These are phyloP conservation scores for Dacryopinax primogenitus DNA, from an alignment of 768 basidiomycete genomes.

Conservation along the genomic window DNA sequence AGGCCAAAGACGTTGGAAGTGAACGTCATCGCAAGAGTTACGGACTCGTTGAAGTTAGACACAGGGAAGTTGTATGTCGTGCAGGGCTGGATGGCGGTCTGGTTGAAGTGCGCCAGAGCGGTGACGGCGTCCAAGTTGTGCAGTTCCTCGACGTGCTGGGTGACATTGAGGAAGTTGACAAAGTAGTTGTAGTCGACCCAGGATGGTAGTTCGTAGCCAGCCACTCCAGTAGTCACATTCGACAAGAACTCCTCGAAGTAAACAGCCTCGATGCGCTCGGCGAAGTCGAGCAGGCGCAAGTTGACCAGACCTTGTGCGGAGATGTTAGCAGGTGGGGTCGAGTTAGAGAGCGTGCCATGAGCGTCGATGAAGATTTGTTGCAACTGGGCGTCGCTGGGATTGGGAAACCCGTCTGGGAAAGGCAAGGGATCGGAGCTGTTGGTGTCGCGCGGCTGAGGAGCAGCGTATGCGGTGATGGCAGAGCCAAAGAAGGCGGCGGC, in stretches of 20 bases:
- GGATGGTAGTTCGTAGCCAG: neutral
- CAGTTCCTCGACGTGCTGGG: slow-evolving; percentile 1
- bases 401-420: neutral
- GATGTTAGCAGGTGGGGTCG: neutral
- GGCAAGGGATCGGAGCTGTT: neutral
- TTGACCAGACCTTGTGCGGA: neutral
- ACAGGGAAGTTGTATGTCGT: slow-evolving; percentile 13
- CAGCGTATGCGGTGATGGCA: neutral
- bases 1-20: slow-evolving; percentile 12
- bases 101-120: slow-evolving; percentile 3
- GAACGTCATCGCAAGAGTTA: slow-evolving; percentile 13
- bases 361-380: neutral
- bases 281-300: neutral
- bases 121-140: neutral
- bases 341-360: neutral
- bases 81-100: slow-evolving; percentile 2
- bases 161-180: neutral
- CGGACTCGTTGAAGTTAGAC: slow-evolving; percentile 7
- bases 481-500: neutral
- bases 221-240: neutral
- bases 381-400: neutral
- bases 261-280: slow-evolving; percentile 2
- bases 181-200: slow-evolving; percentile 8
- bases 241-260: neutral
- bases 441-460: neutral